These are phyloP conservation scores for Colletotrichum shisoi DNA, from an alignment of 2,329 filamentous ascomycete genomes.

Conservation along the genomic window DNA sequence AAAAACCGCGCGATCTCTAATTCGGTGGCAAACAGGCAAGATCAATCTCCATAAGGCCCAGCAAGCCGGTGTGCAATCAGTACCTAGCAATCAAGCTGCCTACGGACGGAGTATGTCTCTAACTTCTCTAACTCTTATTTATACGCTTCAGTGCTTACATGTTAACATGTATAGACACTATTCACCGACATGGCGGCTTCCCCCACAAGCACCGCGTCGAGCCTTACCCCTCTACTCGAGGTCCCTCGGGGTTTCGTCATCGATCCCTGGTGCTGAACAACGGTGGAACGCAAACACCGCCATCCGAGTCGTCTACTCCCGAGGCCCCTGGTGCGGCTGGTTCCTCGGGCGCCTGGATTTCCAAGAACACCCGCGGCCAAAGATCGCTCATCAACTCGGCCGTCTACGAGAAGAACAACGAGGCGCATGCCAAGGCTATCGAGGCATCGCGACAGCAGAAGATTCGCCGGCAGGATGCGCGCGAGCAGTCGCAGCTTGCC, in stretches of 20 bases:
- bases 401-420: conserved; percentile 77
- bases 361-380: conserved; percentile 73
- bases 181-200: conserved; percentile 46
- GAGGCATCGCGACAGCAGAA: conserved; percentile 71
- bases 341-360: conserved; percentile 67
- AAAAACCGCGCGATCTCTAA: conserved; percentile 10
- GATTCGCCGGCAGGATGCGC: conserved; percentile 60
- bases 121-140: not conserved
- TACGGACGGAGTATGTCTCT: conserved; percentile 48
- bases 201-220: conserved; percentile 40
- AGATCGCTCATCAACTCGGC: conserved; percentile 83
- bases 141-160: conserved; percentile 12
- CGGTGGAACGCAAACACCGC: conserved; percentile 43
- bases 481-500: conserved; percentile 67
- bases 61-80: conserved; percentile 53
- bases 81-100: conserved; percentile 44
- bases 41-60: conserved; percentile 82
- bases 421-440: conserved; percentile 73
- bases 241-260: conserved; percentile 45
- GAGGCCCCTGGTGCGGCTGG: conserved; percentile 47
- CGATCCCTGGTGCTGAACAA: conserved; percentile 71
- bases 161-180: conserved; percentile 47
- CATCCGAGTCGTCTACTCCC: conserved; percentile 40
- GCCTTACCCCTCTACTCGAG: conserved; percentile 48
- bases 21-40: conserved; percentile 62